Evolutionary conservation across 129 eudicot species (phyloP).

Genomic region (Tagetes patula): DNA sequence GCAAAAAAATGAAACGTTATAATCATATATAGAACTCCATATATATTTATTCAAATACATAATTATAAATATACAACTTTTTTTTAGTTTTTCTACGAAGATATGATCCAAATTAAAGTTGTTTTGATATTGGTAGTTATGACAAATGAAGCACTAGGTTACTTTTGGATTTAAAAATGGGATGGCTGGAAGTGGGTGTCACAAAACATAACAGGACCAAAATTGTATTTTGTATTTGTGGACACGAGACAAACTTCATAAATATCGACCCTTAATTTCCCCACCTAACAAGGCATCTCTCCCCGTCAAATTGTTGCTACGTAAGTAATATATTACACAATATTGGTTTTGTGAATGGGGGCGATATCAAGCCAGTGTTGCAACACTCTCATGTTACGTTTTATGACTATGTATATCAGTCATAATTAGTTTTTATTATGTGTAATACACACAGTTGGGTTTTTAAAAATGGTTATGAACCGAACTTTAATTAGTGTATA

Average conservation of each 20-base stretch:
- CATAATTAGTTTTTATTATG: no score
- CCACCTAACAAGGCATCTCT: constrained; percentile 32
- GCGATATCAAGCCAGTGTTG: no score
- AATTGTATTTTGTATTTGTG: constrained; percentile 21
- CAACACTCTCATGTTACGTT: no score
- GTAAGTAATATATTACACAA: background rate
- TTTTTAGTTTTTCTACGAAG: background rate
- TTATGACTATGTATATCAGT: no score
- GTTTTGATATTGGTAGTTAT: background rate
- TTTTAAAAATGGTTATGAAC: no score
- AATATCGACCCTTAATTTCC: constrained; percentile 6
- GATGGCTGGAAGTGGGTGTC: constrained; percentile 21
- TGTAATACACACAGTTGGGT: no score
- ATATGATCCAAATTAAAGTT: background rate
- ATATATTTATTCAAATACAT: background rate
- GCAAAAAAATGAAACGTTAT: no score
- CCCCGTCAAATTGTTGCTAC: constrained; percentile 23
- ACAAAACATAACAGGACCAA: constrained; percentile 11
- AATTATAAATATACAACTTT: background rate
- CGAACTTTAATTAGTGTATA: no score
- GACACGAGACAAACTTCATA: constrained; percentile 25
- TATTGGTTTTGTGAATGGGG: background rate
- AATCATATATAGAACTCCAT: background rate
- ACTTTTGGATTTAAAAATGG: background rate
- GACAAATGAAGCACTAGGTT: background rate